Percentiles rank a stretch among this genome's conserved stretches.
These are phyloP conservation scores for Flaveria brownii DNA, from an alignment of 129 eudicot species.

Conservation along the genomic window DNA sequence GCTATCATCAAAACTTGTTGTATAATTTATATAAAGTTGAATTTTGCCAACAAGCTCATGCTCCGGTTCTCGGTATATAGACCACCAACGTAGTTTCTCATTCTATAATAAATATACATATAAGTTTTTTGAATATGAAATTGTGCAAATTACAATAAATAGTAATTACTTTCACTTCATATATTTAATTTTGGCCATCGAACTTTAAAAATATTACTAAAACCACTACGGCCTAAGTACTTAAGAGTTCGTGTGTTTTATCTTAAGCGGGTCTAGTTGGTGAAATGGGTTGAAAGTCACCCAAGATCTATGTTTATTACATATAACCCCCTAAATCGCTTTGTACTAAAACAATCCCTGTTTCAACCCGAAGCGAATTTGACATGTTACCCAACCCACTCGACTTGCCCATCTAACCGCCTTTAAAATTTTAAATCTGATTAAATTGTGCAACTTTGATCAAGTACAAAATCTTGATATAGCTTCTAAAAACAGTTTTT, in stretches of 20 bases:
- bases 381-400: background rate
- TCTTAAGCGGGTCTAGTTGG: background rate
- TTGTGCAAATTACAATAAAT: background rate
- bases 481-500: slow-evolving; percentile 27
- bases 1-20: slow-evolving; percentile 67
- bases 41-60: slow-evolving; percentile 82
- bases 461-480: background rate
- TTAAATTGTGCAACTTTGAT: background rate
- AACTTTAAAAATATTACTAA: background rate
- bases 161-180: background rate
- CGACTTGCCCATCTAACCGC: background rate
- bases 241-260: background rate
- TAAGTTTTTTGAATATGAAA: slow-evolving; percentile 18
- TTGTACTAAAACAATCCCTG: background rate
- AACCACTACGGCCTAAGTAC: background rate
- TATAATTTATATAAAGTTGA: slow-evolving; percentile 64
- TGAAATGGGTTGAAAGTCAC: slow-evolving; percentile 4
- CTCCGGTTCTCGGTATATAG: slow-evolving; percentile 77
- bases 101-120: slow-evolving; percentile 39
- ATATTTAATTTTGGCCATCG: background rate
- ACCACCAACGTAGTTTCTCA: slow-evolving; percentile 88
- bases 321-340: slow-evolving; percentile 3
- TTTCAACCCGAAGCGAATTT: background rate
- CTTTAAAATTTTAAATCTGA: background rate
- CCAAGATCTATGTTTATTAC: slow-evolving; percentile 16